Base-by-base conservation (phyloP, 306 rosid genomes). In the Rosa multiflora region DNA sequence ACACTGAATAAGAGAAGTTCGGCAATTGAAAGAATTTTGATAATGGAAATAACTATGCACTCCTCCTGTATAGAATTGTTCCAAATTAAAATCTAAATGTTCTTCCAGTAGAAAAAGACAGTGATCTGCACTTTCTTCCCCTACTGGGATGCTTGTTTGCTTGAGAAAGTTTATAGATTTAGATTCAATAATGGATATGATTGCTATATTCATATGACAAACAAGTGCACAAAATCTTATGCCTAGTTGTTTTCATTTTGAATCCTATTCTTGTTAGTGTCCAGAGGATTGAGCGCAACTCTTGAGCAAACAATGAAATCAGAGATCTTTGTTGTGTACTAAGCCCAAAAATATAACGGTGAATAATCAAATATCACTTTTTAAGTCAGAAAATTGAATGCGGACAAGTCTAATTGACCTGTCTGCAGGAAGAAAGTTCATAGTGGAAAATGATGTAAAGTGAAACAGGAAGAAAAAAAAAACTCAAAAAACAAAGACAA, bases 1-100 rank as follows among this genome's bases (percentile, higher is more conserved):
- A 26, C 83, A 74, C 44, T 71, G 42, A 78, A 47, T 79, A 64
- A 82, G 85, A 81, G 47, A 20, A 14, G 0, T 0, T 82, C 77
- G 52, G 53, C 72, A 77, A 26, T 67, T 78, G 49, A 83, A 44
- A 48, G 20, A 76, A 56, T 18, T 32, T 23, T 43, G 3, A 42
- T 40, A 55, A 4, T 52, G 67, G 46, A 61, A 47, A 64, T 59
- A 67, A 40, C 15, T 21, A 14, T 11, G 29, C 68, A 73, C 9
- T 64, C 8, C 15, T 26, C 18, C 48, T 40, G 44, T 53, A 74
- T 12, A 23, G 39, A 63, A 66, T 29, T 55, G 23, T 21, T 39
- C 78, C 14, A 42, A 35, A 32, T 18, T 9, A 17, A 52, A 42
- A 55, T 20, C 21, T 40, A 62, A 9, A 18, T 40, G 44, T 23